Evolutionary conservation across 169 alveolate genomes (phyloP).

Genomic region (Eimeria maxima): DNA sequence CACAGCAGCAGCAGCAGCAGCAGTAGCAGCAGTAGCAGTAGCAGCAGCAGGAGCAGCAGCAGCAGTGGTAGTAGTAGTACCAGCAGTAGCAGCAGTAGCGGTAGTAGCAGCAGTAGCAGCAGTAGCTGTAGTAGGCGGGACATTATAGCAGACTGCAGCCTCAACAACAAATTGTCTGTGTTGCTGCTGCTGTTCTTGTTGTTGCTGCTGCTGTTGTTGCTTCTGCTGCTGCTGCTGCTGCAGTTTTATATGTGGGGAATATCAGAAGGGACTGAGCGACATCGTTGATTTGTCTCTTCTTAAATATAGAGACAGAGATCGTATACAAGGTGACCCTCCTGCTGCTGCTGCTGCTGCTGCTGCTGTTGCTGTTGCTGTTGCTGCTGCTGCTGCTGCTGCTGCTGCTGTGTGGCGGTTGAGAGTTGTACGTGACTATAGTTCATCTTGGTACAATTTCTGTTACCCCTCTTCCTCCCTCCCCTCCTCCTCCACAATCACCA

Average conservation of each 20-base stretch:
- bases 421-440: too few species aligned
- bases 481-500: too few species aligned
- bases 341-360: slow-evolving; percentile 10
- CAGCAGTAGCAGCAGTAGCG: background rate
- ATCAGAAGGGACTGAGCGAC: slow-evolving; percentile 85
- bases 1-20: slow-evolving; percentile 8
- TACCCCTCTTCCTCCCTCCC: too few species aligned
- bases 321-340: slow-evolving; percentile 86
- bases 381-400: background rate
- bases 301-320: slow-evolving; percentile 90
- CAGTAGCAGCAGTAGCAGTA: slow-evolving; percentile 30
- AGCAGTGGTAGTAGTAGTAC: too few species aligned
- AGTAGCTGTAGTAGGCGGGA: too few species aligned
- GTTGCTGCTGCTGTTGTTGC: too few species aligned
- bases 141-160: too few species aligned
- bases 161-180: too few species aligned
- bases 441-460: too few species aligned
- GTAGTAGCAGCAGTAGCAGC: background rate
- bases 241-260: slow-evolving; percentile 88
- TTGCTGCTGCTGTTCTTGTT: too few species aligned
- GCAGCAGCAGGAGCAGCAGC: slow-evolving; percentile 2
- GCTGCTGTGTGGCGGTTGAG: too few species aligned
- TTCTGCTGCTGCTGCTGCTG: too few species aligned
- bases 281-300: slow-evolving; percentile 87
- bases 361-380: slow-evolving; percentile 8